phyloP scores from a whole-genome alignment of 257 asterid genomes.

The Plectranthus barbatus region DNA sequence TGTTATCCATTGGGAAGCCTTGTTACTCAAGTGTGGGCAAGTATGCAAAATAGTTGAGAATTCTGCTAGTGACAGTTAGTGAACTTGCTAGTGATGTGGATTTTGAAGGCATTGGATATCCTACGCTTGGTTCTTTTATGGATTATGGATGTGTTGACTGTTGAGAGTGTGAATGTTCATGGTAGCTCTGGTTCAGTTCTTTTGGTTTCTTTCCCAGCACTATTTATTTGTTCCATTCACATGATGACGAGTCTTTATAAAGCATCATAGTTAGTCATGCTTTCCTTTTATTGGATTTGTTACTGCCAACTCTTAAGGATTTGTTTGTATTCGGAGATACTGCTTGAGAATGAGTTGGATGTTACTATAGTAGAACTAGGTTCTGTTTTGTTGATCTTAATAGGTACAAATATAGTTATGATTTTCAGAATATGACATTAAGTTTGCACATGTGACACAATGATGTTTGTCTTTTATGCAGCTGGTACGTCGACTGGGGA shows the following conservation, averaged over 20 bases:
- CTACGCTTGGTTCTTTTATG: too few relatives aligned
- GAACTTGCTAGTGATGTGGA: too few relatives aligned
- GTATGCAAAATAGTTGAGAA: too few relatives aligned
- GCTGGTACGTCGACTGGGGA: slow-evolving; percentile 82
- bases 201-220: too few relatives aligned
- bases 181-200: too few relatives aligned
- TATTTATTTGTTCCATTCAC: neutral
- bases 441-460: slow-evolving; percentile 12
- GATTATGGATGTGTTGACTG: too few relatives aligned
- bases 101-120: too few relatives aligned
- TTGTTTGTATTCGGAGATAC: slow-evolving; percentile 4
- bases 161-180: too few relatives aligned
- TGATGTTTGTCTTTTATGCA: slow-evolving; percentile 22
- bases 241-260: neutral
- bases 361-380: neutral
- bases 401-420: neutral
- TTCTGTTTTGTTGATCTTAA: neutral
- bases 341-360: neutral
- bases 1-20: too few relatives aligned
- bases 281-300: slow-evolving; percentile 2
- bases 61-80: too few relatives aligned
- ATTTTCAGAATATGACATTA: slow-evolving; percentile 1
- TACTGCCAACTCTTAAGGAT: neutral
- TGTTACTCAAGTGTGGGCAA: too few relatives aligned
- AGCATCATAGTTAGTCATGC: neutral